Conservation (phyloP, 2,329 filamentous ascomycete species). For the Verticillium longisporum region DNA sequence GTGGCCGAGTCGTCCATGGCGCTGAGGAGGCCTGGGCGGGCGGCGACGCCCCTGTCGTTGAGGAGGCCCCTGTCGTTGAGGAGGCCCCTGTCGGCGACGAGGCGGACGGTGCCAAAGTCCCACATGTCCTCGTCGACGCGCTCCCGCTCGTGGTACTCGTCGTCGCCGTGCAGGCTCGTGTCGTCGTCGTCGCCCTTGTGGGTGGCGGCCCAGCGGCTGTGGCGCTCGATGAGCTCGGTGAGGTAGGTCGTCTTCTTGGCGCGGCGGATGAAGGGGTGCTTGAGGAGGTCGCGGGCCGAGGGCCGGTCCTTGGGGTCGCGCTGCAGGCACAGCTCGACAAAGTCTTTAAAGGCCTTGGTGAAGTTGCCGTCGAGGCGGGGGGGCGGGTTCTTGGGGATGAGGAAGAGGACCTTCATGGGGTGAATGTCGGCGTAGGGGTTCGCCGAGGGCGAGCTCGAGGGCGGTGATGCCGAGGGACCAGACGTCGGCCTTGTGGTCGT, state of each 20-base stretch:
- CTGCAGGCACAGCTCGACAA: slow-evolving; percentile 75
- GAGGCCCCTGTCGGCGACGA: slow-evolving; percentile 59
- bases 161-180: slow-evolving; percentile 51
- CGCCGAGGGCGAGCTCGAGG: slow-evolving; percentile 82
- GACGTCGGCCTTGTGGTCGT: slow-evolving; percentile 96
- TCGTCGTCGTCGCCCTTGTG: slow-evolving; percentile 69
- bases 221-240: slow-evolving; percentile 88
- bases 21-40: too few species aligned
- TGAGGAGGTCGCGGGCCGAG: slow-evolving; percentile 77
- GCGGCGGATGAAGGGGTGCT: slow-evolving; percentile 82
- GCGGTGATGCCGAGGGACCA: slow-evolving; percentile 96
- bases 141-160: slow-evolving; percentile 47
- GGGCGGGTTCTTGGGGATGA: slow-evolving; percentile 91
- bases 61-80: too few species aligned
- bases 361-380: slow-evolving; percentile 77
- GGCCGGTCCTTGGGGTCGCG: slow-evolving; percentile 87
- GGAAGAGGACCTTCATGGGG: slow-evolving; percentile 95
- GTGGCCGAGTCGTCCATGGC: slow-evolving; percentile 76
- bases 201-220: slow-evolving; percentile 78
- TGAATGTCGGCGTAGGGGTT: slow-evolving; percentile 96
- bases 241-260: slow-evolving; percentile 96
- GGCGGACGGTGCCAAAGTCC: slow-evolving; percentile 95
- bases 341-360: slow-evolving; percentile 77
- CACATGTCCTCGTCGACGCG: slow-evolving; percentile 77
- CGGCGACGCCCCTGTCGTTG: too few species aligned